Base-by-base conservation (phyloP, 306 rosid genomes). In the Malus orientalis region DNA sequence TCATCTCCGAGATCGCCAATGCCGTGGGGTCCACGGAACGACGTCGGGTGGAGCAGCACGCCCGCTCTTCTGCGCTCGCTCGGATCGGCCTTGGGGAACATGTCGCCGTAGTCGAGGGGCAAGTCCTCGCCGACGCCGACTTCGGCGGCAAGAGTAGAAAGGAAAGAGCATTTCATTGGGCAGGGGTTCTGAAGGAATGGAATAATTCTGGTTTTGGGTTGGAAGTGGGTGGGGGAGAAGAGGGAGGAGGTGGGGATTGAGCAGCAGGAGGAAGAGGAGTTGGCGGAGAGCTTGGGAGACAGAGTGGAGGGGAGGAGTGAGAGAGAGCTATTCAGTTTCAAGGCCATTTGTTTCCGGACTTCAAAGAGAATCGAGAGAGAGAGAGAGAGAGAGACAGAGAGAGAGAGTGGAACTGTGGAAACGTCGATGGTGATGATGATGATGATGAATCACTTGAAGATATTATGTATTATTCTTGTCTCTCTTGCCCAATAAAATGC, bases 1-100 rank as follows among this genome's bases (percentile, higher is more conserved):
- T 94, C 91, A 5, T 83, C 82, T 4, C 97, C 97, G 73, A 94
- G 85, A 82, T 94, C 97, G 33, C 98, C 98, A 58, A 94, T 89
- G 38, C 97, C 97, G 12, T 87, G 75, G 36, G 98, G 96, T 2
- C 98, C 93, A 3, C 84, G 85, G 81, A 92, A 89, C 83, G 97
- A 94, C 67, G 98, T 92, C 79, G 98, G 98, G 73, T 94, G 98
- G 67, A 94, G 93, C 5, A 89, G 40, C 69, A 94, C 87, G 23
- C 98, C 97, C 19, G 97, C 94, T 85, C 98, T 88, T 80, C 93
- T 86, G 58, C 89, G 95, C 53, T 76, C 69, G 1, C 66, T 40
- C 8, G 86, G 89, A 59, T 83, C 40, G 8, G 84, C 49, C 59
- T 76, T 78, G 51, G 92, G 96, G 60, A 89, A 72, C 79, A 91